Evolutionary conservation across 1,139 yeast genomes (phyloP), one percentile per base, ranked within the genome.

Genomic region (Debaryomyces sp.): DNA sequence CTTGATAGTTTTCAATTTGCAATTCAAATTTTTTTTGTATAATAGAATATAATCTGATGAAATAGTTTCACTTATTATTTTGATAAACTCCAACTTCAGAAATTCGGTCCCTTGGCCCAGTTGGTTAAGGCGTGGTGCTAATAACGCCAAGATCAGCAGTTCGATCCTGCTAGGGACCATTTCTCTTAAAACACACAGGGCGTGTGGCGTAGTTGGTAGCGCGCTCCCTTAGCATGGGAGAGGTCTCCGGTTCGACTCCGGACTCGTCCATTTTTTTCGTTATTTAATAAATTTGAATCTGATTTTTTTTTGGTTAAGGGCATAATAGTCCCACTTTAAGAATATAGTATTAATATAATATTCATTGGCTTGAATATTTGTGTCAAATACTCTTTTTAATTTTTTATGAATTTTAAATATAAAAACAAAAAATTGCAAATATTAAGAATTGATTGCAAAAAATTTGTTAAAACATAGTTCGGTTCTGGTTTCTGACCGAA

Each of bases 151-250:
- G 88, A 82, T 83, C 88, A 80, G 87, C 88, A 79, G 88, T 83
- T 83, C 87, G 89, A 84, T 83, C 88, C 89, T 80, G 89, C 87
- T 81, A 83, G 87, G 87, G 87, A 84, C 84, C 88, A 83, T 63
- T 65, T 46, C 46, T 55, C 57, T 62, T 2, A n/a, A 5, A 13
- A 3, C 7, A 30, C 9, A 41, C 26, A 8, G 89, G 89, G 90
- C 89, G 89, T 84, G 89, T 85, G 89, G 90, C 90, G 89, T 81
- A 85, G 90, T 85, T 83, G 90, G 90, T 85, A 85, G 89, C 89
- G 90, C 89, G 89, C 82, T 82, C 87, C 84, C 89, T 84, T 85
- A 82, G 90, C 90, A 84, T 84, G 89, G 83, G 87, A 82, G 82
- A 85, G 90, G 89, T 85, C 90, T 82, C 85, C 84, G 89, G 90